Conservation (phyloP, 2,329 filamentous ascomycete species). For the Ilyonectria robusta region DNA sequence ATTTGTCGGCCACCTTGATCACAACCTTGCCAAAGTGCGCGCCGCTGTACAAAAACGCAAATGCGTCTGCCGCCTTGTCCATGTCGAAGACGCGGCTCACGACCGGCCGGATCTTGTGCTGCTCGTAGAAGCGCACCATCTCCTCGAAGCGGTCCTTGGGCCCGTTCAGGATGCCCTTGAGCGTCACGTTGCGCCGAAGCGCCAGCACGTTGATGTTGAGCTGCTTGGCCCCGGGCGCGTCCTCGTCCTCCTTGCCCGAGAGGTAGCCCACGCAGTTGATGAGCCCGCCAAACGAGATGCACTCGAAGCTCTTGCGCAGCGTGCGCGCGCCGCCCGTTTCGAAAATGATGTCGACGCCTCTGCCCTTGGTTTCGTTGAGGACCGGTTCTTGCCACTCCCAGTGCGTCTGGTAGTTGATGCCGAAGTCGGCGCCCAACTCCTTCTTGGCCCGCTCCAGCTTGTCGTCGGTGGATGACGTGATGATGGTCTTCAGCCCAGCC, state of each 20-base stretch:
- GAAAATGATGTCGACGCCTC: conserved; percentile 68
- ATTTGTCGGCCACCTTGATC: conserved; percentile 57
- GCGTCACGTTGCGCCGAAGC: conserved; percentile 61
- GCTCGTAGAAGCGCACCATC: conserved; percentile 64
- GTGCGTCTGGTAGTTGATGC: conserved; percentile 68
- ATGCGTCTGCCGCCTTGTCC: conserved; percentile 62
- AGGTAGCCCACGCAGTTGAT: conserved; percentile 68
- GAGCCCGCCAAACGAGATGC: conserved; percentile 67
- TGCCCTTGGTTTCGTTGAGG: conserved; percentile 58
- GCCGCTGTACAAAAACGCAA: conserved; percentile 66
- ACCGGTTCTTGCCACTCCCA: conserved; percentile 67
- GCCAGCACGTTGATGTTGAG: conserved; percentile 73
- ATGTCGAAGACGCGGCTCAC: conserved; percentile 64
- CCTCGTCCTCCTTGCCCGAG: conserved; percentile 67
- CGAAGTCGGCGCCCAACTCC: conserved; percentile 64
- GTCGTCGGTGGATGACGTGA: conserved; percentile 68
- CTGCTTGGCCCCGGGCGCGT: conserved; percentile 56
- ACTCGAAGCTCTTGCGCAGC: conserved; percentile 66
- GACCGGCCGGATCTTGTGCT: conserved; percentile 61
- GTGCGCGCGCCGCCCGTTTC: conserved; percentile 69
- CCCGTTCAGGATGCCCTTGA: conserved; percentile 73
- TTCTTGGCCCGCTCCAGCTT: conserved; percentile 63
- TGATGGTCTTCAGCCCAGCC: conserved; percentile 64
- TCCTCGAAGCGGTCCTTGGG: conserved; percentile 68
- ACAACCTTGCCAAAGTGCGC: conserved; percentile 72